These are phyloP conservation scores for Gossypium stocksii DNA, from an alignment of 345 rosid species.

Conservation along the genomic window DNA sequence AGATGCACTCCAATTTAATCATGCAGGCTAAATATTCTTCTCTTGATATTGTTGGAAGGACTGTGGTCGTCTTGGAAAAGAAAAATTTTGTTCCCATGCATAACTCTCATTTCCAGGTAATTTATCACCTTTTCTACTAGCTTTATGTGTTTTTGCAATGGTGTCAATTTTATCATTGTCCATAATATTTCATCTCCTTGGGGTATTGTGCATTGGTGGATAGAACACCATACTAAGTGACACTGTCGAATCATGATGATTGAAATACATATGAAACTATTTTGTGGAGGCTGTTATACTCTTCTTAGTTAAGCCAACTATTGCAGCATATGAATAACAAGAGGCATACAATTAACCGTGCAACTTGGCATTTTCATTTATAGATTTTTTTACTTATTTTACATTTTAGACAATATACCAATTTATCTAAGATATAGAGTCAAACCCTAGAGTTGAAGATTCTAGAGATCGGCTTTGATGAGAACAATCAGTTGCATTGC, in stretches of 20 bases:
- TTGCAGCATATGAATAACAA: background rate
- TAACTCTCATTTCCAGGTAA: conserved; percentile 82
- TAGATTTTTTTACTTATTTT: background rate
- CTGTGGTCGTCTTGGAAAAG: conserved; percentile 90
- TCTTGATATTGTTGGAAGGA: conserved; percentile 97
- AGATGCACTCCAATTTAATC: conserved; percentile 17
- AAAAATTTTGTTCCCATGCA: conserved; percentile 75
- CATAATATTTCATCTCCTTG: background rate
- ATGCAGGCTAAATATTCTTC: conserved; percentile 89
- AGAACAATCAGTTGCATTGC: background rate
- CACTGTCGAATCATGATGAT: background rate
- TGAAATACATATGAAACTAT: background rate
- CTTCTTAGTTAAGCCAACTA: background rate
- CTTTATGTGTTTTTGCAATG: background rate
- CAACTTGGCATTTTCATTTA: background rate
- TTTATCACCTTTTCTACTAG: background rate
- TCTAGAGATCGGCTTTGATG: background rate
- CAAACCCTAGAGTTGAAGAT: background rate
- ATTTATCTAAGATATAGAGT: background rate
- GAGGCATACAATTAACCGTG: background rate
- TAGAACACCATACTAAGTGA: background rate
- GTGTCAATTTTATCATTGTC: background rate
- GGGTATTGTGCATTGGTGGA: background rate
- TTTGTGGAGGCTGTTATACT: background rate
- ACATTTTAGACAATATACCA: background rate